Evolutionary conservation across 2,329 filamentous ascomycete genomes (phyloP).

Genomic region (Stemphylium beticola): DNA sequence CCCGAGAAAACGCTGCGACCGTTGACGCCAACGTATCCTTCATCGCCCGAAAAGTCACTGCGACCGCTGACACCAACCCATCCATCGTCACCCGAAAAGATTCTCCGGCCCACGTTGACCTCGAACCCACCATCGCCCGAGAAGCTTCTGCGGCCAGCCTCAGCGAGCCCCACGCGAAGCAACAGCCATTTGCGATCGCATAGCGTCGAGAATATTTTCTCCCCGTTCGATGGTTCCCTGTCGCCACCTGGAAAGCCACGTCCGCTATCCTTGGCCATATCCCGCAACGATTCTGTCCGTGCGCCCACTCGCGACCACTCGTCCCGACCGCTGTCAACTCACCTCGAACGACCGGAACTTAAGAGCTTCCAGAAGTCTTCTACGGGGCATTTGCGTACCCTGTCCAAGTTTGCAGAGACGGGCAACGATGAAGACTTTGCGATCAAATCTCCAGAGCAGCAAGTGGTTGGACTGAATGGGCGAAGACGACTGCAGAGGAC

Average conservation of each 20-base stretch:
- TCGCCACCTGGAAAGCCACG: slow-evolving; percentile 52
- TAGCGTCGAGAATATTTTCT: slow-evolving; percentile 50
- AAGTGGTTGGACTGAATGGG: slow-evolving; percentile 86
- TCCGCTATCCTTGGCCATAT: slow-evolving; percentile 51
- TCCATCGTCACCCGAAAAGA: slow-evolving; percentile 29
- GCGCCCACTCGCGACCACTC: slow-evolving; percentile 46
- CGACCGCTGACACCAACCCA: slow-evolving; percentile 2
- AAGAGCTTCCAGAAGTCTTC: slow-evolving; percentile 85
- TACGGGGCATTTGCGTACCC: slow-evolving; percentile 84
- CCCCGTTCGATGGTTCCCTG: slow-evolving; percentile 55
- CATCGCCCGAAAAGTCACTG: slow-evolving; percentile 8
- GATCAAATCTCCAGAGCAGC: slow-evolving; percentile 77
- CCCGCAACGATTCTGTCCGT: slow-evolving; percentile 47
- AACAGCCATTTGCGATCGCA: slow-evolving; percentile 43
- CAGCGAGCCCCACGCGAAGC: slow-evolving; percentile 22
- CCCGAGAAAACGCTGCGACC: slow-evolving; percentile 27
- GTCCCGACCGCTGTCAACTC: slow-evolving; percentile 37
- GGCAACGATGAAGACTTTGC: slow-evolving; percentile 79
- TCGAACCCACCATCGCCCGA: slow-evolving; percentile 24
- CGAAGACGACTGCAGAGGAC: slow-evolving; percentile 80
- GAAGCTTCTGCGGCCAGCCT: slow-evolving; percentile 28
- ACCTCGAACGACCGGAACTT: slow-evolving; percentile 64
- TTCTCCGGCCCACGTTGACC: slow-evolving; percentile 19
- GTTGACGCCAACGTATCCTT: neutral
- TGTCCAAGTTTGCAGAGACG: slow-evolving; percentile 81